Conservation (phyloP, 1,284 basidiomycete genomes). For the Tilletia setariae region DNA sequence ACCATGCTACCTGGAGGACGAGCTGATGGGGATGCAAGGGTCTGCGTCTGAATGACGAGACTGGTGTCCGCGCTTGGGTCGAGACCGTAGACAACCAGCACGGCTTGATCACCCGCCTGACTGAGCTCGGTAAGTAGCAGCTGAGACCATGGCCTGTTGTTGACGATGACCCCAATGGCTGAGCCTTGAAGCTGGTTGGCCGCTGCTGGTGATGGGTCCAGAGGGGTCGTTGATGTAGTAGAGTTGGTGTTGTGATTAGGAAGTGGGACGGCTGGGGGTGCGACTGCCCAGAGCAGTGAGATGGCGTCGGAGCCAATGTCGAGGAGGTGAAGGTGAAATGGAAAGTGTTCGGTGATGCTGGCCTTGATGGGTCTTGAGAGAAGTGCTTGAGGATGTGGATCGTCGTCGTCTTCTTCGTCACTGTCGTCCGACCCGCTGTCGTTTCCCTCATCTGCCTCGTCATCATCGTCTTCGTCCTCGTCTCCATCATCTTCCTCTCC, state of each 20-base stretch:
- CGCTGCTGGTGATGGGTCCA: not conserved
- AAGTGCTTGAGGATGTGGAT: not conserved
- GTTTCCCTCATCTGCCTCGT: not conserved
- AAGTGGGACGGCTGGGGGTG: not conserved
- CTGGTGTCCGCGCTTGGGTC: not conserved
- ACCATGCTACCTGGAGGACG: not conserved
- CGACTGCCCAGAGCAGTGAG: conserved; percentile 3
- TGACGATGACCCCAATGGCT: not conserved
- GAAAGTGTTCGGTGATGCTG: conserved; percentile 4
- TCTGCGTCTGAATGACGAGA: not conserved
- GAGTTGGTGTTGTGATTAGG: not conserved
- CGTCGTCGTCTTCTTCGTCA: conserved; percentile 6
- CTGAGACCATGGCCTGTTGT: not conserved
- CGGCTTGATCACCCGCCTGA: not conserved
- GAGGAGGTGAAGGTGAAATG: conserved; percentile 5
- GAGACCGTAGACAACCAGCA: conserved; percentile 3
- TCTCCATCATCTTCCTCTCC: not conserved
- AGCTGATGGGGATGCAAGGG: not conserved
- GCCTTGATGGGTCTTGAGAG: conserved; percentile 7
- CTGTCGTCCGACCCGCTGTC: not conserved
- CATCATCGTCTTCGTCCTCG: not conserved
- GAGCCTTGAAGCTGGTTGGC: not conserved
- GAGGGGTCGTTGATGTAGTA: too few species aligned
- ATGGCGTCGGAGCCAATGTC: conserved; percentile 2
- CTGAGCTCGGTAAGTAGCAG: conserved; percentile 4